Evolutionary conservation across 805 yeast species (phyloP).

Genomic region (Metschnikowia anglica): DNA sequence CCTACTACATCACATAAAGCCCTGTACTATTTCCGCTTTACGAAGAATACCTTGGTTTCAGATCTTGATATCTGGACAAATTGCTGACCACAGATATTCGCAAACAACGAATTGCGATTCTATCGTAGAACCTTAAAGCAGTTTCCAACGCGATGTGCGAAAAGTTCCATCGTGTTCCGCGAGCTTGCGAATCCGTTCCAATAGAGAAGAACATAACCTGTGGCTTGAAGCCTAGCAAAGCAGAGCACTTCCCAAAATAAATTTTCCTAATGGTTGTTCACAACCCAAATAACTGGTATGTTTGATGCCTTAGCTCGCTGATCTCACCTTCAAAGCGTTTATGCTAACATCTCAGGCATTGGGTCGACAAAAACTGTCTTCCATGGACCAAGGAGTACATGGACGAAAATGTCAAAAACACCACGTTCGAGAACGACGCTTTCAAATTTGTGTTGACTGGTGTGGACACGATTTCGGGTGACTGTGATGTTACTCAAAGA

Average conservation of each 20-base stretch:
- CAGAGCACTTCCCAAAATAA: not conserved
- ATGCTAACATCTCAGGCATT: conserved; percentile 49
- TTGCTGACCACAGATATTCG: too few species aligned
- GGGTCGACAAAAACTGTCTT: conserved; percentile 68
- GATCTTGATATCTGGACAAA: too few species aligned
- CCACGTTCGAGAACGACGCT: conserved; percentile 27
- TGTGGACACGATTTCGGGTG: conserved; percentile 54
- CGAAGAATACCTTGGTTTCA: too few species aligned
- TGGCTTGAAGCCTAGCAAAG: not conserved
- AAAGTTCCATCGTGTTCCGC: conserved; percentile 9
- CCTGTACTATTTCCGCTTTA: conserved; percentile 18
- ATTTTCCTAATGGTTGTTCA: conserved; percentile 54
- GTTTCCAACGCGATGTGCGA: not conserved
- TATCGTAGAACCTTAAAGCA: not conserved
- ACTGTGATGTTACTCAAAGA: conserved; percentile 81
- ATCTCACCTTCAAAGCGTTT: not conserved
- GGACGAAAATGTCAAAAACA: conserved; percentile 35
- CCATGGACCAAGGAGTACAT: conserved; percentile 61
- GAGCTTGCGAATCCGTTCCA: conserved; percentile 3
- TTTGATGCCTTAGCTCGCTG: conserved; percentile 10
- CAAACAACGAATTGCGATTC: too few species aligned
- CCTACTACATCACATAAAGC: conserved; percentile 10
- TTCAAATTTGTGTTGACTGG: conserved; percentile 33
- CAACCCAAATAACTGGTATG: conserved; percentile 69
- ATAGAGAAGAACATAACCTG: not conserved